Base-by-base conservation (phyloP, 345 rosid species). In the Moricandia arvensis region DNA sequence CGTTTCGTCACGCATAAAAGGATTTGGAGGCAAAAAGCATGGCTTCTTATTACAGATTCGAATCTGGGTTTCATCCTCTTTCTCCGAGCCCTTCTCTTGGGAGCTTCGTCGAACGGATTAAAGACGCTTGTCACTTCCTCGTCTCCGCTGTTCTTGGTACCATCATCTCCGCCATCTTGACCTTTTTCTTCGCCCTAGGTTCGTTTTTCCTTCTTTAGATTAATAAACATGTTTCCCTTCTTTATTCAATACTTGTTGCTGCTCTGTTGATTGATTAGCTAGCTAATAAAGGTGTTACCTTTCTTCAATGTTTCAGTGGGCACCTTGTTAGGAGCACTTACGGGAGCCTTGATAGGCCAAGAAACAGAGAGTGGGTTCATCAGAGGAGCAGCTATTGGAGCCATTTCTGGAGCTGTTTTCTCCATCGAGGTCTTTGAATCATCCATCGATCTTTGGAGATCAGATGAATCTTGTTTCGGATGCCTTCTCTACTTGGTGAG, bases 331-430 rank as follows among this genome's bases (percentile, higher is more conserved):
- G 99, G 99, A 12, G 97, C 98, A 79, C 79, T 92, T 87, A 95
- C 99, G 3, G 99, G 99, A 66, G 99, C 99, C 80, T 80, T 95
- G 80, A 95, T 95, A 51, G 99, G 99, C 34, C 99, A 95, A 85
- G 99, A 95, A 78, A 95, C 99, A 0, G 99, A 95, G 80, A 95
- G 97, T 75, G 99, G 99, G 24, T 95, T 95, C 76, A 85, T 95
- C 30, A 79, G 99, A 80, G 99, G 99, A 49, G 96, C 98, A 54
- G 97, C 98, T 0, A 89, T 95, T 58, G 99, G 99, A 33, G 97
- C 99, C 13, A 95, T 95, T 33, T 92, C 99, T 1, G 99, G 99
- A 55, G 99, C 99, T 65, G 98, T 95, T 80, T 95, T 92, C 82
- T 95, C 99, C 0, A 90, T 95, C 16, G 99, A 95, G 66, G 99